Evolutionary conservation across 352 stramenopile species (phyloP), one percentile per base, ranked within the genome.

Genomic region (Pythium folliculosum): DNA sequence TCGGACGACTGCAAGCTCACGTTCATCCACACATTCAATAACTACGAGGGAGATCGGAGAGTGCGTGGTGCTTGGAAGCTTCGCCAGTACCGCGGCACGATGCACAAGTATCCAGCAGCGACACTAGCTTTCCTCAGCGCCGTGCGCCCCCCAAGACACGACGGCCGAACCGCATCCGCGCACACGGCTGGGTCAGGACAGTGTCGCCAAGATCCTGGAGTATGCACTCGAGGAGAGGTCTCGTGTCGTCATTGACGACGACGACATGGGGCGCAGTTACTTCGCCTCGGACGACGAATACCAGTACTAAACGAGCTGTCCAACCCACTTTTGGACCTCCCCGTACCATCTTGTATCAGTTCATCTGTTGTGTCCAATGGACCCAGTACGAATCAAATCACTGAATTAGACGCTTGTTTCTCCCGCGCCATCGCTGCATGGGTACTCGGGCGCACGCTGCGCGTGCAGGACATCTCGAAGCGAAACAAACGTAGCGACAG

Each of bases 391-490:
- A 43, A 43, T 49, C 16, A 22, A 38, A 21, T 21, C 14, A 54
- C 48, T 54, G 48, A 61, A 52, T 43, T 61, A 61, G 44, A 51
- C 6, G 6, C 13, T 21, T 17, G 14, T 43, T 43, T 17, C 37
- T 17, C 37, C 37, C 14, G 14, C 13, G 13, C 43, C 43, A 22
- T n/a, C 43, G 44, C 21, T 50, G 19, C 17, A 25, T 19, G 44
- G 7, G 19, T 60, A 60, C 54, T 60, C 48, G 48, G 37, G 48
- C 23, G 48, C 32, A 25, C 52, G 52, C 52, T 59, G 45, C 13
- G 52, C 52, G 52, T 25, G 44, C 52, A 25, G 52, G 35, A 16
- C 48, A 59, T 59, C 52, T 59, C 52, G 52, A 59, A 59, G 52
- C 52, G 52, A 59, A 3, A 1, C 5, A 25, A 35, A 25, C 16